phyloP scores from a whole-genome alignment of 2,329 filamentous ascomycete species.

The Rutstroemia sydowiana region DNA sequence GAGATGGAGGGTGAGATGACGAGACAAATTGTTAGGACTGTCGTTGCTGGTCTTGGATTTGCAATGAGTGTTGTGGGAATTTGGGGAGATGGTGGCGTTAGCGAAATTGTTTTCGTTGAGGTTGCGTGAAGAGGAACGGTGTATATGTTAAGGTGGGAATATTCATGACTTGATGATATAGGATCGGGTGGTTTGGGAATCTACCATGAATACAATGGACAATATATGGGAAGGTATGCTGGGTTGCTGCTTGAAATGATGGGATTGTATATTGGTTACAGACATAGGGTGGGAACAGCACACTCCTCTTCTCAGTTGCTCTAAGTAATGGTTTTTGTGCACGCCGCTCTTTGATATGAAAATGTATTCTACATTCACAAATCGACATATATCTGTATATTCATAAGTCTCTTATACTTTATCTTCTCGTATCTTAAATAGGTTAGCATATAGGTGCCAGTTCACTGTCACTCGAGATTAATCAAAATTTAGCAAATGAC shows the following conservation, averaged over 20 bases:
- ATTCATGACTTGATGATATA: background rate
- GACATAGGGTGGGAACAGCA: background rate
- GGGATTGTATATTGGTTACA: background rate
- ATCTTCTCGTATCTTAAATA: too few relatives aligned
- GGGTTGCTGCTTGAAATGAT: background rate
- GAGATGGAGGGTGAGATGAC: conserved; percentile 49
- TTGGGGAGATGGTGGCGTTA: conserved; percentile 53
- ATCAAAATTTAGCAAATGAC: too few relatives aligned
- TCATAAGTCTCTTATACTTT: background rate
- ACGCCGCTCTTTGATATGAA: background rate
- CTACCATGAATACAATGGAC: background rate
- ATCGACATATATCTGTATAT: background rate
- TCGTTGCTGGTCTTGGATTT: conserved; percentile 49
- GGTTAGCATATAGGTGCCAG: too few relatives aligned
- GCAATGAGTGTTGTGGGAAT: conserved; percentile 56
- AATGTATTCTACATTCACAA: background rate
- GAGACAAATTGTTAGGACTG: conserved; percentile 47
- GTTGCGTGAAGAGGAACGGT: background rate
- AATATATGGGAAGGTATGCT: background rate
- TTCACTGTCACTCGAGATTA: too few relatives aligned
- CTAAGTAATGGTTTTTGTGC: background rate
- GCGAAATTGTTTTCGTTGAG: conserved; percentile 22
- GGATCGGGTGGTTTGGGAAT: background rate
- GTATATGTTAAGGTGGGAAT: background rate
- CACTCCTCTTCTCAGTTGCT: conserved; percentile 1